These are phyloP conservation scores for Cruciata laevipes DNA, from an alignment of 257 asterid species.

Conservation along the genomic window DNA sequence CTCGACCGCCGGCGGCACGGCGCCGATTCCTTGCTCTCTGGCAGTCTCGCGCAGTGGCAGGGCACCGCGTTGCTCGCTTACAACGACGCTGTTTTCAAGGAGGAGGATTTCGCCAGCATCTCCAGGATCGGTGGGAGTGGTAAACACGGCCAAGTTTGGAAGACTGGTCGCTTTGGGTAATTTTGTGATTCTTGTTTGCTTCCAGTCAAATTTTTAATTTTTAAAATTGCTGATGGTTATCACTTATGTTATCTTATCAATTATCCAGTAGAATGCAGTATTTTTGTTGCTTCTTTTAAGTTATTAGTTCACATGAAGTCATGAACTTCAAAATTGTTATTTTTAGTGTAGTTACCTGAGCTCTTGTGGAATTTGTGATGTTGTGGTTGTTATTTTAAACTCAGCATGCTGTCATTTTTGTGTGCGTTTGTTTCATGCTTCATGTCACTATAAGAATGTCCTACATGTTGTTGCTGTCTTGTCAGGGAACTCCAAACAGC, in stretches of 20 bases:
- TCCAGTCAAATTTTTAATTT: neutral
- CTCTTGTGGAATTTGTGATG: neutral
- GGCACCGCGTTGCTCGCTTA: slow-evolving; percentile 85
- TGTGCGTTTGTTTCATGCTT: neutral
- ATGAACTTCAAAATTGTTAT: neutral
- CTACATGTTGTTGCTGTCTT: neutral
- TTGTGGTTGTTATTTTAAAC: neutral
- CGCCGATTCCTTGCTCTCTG: slow-evolving; percentile 55
- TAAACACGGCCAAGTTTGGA: slow-evolving; percentile 77
- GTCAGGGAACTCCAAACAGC: neutral
- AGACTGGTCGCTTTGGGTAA: slow-evolving; percentile 97
- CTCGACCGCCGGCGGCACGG: slow-evolving; percentile 75
- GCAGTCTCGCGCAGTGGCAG: slow-evolving; percentile 74
- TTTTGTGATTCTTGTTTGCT: neutral
- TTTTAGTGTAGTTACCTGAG: neutral
- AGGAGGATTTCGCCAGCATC: slow-evolving; percentile 89
- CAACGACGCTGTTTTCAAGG: slow-evolving; percentile 81
- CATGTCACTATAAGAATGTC: neutral
- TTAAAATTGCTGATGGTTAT: neutral
- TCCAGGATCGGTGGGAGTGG: slow-evolving; percentile 92
- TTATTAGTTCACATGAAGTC: neutral
- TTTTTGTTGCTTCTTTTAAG: neutral
- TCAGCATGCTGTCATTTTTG: neutral
- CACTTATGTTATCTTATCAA: neutral
- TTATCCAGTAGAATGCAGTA: neutral